These are phyloP conservation scores for Fusarium incarnatum DNA, from an alignment of 2,329 filamentous ascomycete species.

Conservation along the genomic window DNA sequence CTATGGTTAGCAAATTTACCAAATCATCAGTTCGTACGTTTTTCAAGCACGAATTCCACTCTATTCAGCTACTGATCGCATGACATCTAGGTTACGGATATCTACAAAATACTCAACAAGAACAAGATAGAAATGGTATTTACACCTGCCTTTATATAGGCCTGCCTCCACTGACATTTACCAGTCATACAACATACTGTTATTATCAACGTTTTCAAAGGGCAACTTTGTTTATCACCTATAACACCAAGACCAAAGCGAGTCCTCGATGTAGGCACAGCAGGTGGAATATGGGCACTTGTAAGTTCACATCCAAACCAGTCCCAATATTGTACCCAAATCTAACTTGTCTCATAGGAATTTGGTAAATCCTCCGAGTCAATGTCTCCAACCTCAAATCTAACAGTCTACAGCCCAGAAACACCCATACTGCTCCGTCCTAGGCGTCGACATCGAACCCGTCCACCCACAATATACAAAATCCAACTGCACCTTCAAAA, in stretches of 20 bases:
- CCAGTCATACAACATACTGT: slow-evolving; percentile 40
- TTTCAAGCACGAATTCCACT: not conserved
- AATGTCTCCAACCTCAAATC: not conserved
- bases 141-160: not conserved
- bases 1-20: slow-evolving; percentile 38
- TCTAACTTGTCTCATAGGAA: slow-evolving; percentile 30
- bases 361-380: slow-evolving; percentile 21
- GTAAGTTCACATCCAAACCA: slow-evolving; percentile 4
- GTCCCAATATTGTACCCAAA: not conserved
- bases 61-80: slow-evolving; percentile 11
- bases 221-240: slow-evolving; percentile 38
- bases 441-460: slow-evolving; percentile 40
- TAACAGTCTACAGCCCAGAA: slow-evolving; percentile 34
- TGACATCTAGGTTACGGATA: slow-evolving; percentile 32
- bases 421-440: slow-evolving; percentile 36
- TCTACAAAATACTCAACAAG: slow-evolving; percentile 41
- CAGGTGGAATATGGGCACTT: slow-evolving; percentile 37
- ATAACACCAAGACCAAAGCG: slow-evolving; percentile 29
- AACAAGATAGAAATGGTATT: slow-evolving; percentile 43
- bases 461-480: slow-evolving; percentile 30
- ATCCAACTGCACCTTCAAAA: slow-evolving; percentile 36
- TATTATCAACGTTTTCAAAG: slow-evolving; percentile 39
- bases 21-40: slow-evolving; percentile 39
- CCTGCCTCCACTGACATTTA: slow-evolving; percentile 19
- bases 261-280: slow-evolving; percentile 40